Conservation (phyloP, 257 asterid genomes). For the Apocynum venetum region DNA sequence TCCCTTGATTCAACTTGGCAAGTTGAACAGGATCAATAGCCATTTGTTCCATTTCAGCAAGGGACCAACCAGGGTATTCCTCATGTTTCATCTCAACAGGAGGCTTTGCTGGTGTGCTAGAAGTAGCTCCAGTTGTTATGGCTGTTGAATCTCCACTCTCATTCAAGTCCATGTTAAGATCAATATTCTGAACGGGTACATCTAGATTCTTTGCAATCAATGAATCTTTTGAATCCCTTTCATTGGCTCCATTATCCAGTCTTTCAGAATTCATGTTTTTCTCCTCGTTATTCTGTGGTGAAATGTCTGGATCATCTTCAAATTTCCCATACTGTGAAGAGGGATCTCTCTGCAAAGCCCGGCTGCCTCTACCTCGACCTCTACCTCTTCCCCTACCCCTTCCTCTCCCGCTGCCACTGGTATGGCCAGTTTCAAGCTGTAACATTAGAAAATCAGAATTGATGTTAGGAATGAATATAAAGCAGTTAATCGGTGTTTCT, state of each 20-base stretch:
- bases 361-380: slow-evolving; percentile 51
- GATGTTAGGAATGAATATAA: background rate
- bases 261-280: slow-evolving; percentile 22
- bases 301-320: slow-evolving; percentile 31
- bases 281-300: slow-evolving; percentile 32
- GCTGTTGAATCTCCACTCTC: slow-evolving; percentile 41
- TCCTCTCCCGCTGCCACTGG: slow-evolving; percentile 45
- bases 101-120: slow-evolving; percentile 25
- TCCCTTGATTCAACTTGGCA: slow-evolving; percentile 32
- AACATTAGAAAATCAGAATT: slow-evolving; percentile 7
- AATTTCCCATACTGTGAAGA: slow-evolving; percentile 26
- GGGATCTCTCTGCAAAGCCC: slow-evolving; percentile 33
- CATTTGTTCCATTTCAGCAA: slow-evolving; percentile 51
- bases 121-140: slow-evolving; percentile 26
- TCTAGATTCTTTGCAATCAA: slow-evolving; percentile 26
- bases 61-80: slow-evolving; percentile 61
- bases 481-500: background rate
- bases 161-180: slow-evolving; percentile 56
- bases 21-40: slow-evolving; percentile 51
- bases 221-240: slow-evolving; percentile 23
- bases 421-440: slow-evolving; percentile 45
- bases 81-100: slow-evolving; percentile 34
- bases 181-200: slow-evolving; percentile 44
- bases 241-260: slow-evolving; percentile 24
- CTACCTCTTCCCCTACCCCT: slow-evolving; percentile 63